Conservation (phyloP, 768 basidiomycete genomes). For the Tricholoma sp. region DNA sequence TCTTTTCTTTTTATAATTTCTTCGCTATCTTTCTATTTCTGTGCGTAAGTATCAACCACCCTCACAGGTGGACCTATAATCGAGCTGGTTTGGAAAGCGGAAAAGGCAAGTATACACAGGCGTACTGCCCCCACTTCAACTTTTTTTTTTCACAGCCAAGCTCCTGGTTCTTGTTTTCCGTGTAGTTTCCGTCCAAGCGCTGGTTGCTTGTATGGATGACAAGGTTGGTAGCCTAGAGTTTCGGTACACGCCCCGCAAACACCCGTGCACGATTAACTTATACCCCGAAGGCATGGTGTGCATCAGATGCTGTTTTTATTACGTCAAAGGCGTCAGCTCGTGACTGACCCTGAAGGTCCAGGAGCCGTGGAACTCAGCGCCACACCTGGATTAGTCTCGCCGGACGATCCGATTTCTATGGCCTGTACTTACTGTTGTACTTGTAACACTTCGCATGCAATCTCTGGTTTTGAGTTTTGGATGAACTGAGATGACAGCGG, state of each 20-base stretch:
- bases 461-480: no score
- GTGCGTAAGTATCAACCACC: constrained; percentile 21
- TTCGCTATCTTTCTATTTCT: constrained; percentile 10
- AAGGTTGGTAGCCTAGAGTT: no score
- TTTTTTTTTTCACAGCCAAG: neutral
- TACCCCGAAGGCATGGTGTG: neutral
- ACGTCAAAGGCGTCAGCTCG: neutral
- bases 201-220: neutral
- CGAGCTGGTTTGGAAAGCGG: constrained; percentile 5
- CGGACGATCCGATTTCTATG: neutral
- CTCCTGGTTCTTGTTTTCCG: neutral
- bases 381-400: neutral
- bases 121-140: neutral
- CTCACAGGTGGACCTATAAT: constrained; percentile 12
- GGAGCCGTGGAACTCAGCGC: no score
- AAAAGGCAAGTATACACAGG: constrained; percentile 7
- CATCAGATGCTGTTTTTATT: neutral
- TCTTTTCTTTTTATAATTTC: constrained; percentile 4
- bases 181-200: neutral
- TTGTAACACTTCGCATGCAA: no score
- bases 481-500: no score
- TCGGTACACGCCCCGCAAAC: no score
- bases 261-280: neutral
- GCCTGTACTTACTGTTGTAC: no score
- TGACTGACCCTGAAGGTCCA: neutral